These are phyloP conservation scores for Miamiensis avidus DNA, from an alignment of 169 alveolate genomes.

Conservation along the genomic window DNA sequence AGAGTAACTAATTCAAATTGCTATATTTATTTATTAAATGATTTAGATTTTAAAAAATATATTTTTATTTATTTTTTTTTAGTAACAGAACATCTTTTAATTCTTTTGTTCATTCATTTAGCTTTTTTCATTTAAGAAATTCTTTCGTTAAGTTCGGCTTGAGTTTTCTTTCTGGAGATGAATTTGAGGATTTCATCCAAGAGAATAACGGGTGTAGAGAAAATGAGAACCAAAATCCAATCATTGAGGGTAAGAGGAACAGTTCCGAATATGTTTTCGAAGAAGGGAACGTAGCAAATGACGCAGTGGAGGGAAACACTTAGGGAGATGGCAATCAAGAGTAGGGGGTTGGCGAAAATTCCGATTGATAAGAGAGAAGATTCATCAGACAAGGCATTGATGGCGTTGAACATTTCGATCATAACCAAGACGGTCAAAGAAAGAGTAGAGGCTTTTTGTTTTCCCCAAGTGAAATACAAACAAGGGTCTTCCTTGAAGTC, in stretches of 20 bases:
- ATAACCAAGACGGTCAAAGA: constrained; percentile 96
- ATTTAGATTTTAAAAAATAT: neutral
- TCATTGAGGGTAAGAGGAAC: constrained; percentile 40
- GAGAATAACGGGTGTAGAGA: constrained; percentile 97
- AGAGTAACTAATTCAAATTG: too few relatives aligned
- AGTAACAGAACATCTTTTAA: too few relatives aligned
- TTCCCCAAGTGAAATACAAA: constrained; percentile 96
- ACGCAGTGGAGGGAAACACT: constrained; percentile 91
- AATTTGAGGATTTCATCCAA: constrained; percentile 96
- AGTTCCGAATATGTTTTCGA: constrained; percentile 68
- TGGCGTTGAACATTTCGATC: constrained; percentile 98
- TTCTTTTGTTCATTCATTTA: too few relatives aligned
- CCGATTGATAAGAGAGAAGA: constrained; percentile 94
- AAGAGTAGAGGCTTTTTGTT: constrained; percentile 94
- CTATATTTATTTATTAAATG: too few relatives aligned
- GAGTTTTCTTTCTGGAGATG: constrained; percentile 82
- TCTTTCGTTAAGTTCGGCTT: constrained; percentile 27
- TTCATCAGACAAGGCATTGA: constrained; percentile 98
- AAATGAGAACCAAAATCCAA: constrained; percentile 88
- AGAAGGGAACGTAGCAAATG: constrained; percentile 94
- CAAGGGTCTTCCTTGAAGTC: constrained; percentile 90
- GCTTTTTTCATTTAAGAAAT: neutral
- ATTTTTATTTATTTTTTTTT: too few relatives aligned
- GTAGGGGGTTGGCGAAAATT: constrained; percentile 96
- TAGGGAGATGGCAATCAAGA: constrained; percentile 92